Conservation (phyloP, 768 basidiomycete species). For the Pilatotrama ljubarskyi region DNA sequence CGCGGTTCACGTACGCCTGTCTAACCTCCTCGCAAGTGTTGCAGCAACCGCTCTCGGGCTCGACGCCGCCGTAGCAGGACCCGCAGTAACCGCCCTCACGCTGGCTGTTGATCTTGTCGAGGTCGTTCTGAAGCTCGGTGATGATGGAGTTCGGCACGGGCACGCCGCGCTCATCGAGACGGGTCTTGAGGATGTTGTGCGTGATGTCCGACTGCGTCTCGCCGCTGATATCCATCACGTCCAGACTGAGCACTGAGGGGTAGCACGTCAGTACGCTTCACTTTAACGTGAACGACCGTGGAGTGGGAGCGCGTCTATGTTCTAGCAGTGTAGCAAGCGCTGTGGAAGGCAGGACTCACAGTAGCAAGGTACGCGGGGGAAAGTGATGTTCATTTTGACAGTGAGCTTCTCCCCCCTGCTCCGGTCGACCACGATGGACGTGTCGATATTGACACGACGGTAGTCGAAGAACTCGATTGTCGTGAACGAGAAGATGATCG, state of each 20-base stretch:
- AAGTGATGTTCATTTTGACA: conserved; percentile 89
- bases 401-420: conserved; percentile 93
- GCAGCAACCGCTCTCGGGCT: conserved; percentile 82
- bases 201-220: conserved; percentile 90
- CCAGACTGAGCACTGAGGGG: conserved; percentile 88
- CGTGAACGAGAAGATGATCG: conserved; percentile 89
- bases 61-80: conserved; percentile 90
- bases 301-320: no score
- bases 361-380: conserved; percentile 97
- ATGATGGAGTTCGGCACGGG: conserved; percentile 55
- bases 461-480: conserved; percentile 97
- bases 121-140: conserved; percentile 79
- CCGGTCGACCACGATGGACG: conserved; percentile 92
- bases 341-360: conserved; percentile 60
- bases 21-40: conserved; percentile 96
- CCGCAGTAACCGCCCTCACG: conserved; percentile 78
- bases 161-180: conserved; percentile 61
- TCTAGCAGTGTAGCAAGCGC: no score
- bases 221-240: conserved; percentile 98
- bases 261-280: no score
- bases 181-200: conserved; percentile 85
- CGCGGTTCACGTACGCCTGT: conserved; percentile 83
- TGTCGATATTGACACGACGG: conserved; percentile 80
- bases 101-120: conserved; percentile 73
- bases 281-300: no score